Evolutionary conservation across 805 yeast species (phyloP), one percentile per base, ranked within the genome.

Genomic region (Grigorovia transvaalensis): DNA sequence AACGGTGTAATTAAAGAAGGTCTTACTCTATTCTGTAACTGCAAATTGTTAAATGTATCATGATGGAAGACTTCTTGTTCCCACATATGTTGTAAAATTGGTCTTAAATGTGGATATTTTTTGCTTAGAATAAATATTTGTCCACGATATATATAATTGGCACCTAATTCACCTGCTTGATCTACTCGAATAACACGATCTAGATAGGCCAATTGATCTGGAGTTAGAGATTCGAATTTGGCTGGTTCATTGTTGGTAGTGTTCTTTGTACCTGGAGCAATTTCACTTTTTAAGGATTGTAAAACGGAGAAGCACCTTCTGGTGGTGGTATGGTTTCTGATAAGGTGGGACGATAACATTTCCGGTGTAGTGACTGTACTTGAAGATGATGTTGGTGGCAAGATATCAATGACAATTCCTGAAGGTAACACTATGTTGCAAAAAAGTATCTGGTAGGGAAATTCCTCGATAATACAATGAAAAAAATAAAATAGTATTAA

Each of bases 141-240:
- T 9, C 98, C 99, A 54, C 83, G 81, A 67, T 93, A 93, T 49
- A 93, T 93, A 58, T 85, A 82, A 66, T 93, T 82, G 1, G 99
- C 99, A 2, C 97, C 99, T 12, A 93, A 77, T 66, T 93, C 99
- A 44, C 99, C 99, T 1, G 99, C 97, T 69, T 93, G 99, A 65
- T 93, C 97, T 8, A 93, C 99, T 49, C 99, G 75, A 43, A 93
- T 79, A 0, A 80, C 81, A 50, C 91, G 69, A 51, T 85, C 88
- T 23, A 86, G 71, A 56, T 76, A 86, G 0, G 90, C 90, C 53
- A 71, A 71, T 61, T 85, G 93, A 0, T 87, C 85, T 45, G 54
- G 58, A 0, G 69, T 61, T 19, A 74, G 50, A 7, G 70, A 60
- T 33, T 59, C 58, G 64, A 55, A 65, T 46, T 59, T 55, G 12